Percentiles rank a stretch among this genome's conserved stretches.
These are phyloP conservation scores for Pontederia paniculata DNA, from an alignment of 176 grass and related monocot species.

Conservation along the genomic window DNA sequence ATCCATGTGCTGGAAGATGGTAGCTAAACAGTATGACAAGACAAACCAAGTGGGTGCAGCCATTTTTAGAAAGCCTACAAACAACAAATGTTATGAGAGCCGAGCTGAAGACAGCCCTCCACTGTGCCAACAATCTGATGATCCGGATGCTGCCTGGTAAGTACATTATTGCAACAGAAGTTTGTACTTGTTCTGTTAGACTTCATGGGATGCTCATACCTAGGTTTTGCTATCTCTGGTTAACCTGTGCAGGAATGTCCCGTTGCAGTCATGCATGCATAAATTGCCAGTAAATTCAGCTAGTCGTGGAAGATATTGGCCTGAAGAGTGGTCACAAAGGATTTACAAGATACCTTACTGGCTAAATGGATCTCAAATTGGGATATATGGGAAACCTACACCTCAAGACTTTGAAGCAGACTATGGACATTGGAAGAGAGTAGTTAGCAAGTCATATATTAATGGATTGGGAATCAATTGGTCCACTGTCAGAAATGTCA, in stretches of 20 bases:
- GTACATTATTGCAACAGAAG: too few relatives aligned
- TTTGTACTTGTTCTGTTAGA: too few relatives aligned
- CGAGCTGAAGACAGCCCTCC: too few relatives aligned
- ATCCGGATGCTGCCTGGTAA: too few relatives aligned
- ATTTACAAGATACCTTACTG: conserved; percentile 5
- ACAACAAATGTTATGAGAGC: too few relatives aligned
- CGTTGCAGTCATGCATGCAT: conserved; percentile 10
- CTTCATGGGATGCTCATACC: too few relatives aligned
- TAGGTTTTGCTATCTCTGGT: too few relatives aligned
- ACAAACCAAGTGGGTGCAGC: too few relatives aligned
- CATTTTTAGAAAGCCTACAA: too few relatives aligned
- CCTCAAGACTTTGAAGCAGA: conserved; percentile 6
- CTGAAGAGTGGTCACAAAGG: conserved; percentile 3
- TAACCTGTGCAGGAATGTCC: conserved; percentile 1
- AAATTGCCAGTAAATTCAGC: background rate
- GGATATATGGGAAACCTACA: conserved; percentile 5
- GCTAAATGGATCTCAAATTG: background rate
- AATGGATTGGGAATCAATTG: conserved; percentile 9
- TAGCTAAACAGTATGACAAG: too few relatives aligned
- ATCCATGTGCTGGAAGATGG: too few relatives aligned
- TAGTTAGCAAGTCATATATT: background rate
- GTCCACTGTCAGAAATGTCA: conserved; percentile 4
- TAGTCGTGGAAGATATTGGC: background rate
- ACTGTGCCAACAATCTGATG: too few relatives aligned
- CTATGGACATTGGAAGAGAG: conserved; percentile 6